Evolutionary conservation across 2,329 filamentous ascomycete species (phyloP), one percentile per base, ranked within the genome.

Genomic region (Ceratocystis colombiana): DNA sequence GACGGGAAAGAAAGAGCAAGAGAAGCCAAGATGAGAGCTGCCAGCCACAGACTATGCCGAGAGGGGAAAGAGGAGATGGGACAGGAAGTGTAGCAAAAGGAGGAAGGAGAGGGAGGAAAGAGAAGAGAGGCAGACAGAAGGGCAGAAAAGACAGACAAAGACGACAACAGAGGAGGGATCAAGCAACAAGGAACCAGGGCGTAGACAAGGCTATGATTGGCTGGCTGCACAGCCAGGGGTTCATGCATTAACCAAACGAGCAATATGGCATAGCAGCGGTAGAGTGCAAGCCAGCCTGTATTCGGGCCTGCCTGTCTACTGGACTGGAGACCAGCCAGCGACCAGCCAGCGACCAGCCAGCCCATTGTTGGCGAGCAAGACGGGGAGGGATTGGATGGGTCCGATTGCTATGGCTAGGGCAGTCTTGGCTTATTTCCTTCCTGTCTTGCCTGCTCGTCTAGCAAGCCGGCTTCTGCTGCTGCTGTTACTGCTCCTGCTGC

Each of bases 21-120:
- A 41, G 10, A 41, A 41, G 37, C 37, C 37, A 2, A 53, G n/a
- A 53, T 20, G n/a, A 25, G 22, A 25, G 48, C 48, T 53, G 48
- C 22, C 22, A 25, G 48, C n/a, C 22, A n/a, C 22, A 25, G n/a
- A 25, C n/a, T 53, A 20, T 5, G 22, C n/a, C n/a, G 48, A n/a
- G 25, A 61, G 37, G 12, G 8, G 10, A 65, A 33, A 45, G 50
- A 25, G 44, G 15, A 37, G 20, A 28, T 33, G 64, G 61, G 17
- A 53, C 55, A 65, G 57, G 30, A 57, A 45, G n/a, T 12, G 59
- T 37, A 55, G 53, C 59, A 63, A 41, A 66, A 66, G 50, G 64
- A 59, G 65, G 65, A 53, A 33, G 48, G 62, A 62, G 62, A 44
- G 62, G 37, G 55, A 62, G 15, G 53, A 45, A 64, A 41, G 57